Evolutionary conservation across 2,329 filamentous ascomycete genomes (phyloP), one percentile per base, ranked within the genome.

Genomic region (Colletotrichum karsti): DNA sequence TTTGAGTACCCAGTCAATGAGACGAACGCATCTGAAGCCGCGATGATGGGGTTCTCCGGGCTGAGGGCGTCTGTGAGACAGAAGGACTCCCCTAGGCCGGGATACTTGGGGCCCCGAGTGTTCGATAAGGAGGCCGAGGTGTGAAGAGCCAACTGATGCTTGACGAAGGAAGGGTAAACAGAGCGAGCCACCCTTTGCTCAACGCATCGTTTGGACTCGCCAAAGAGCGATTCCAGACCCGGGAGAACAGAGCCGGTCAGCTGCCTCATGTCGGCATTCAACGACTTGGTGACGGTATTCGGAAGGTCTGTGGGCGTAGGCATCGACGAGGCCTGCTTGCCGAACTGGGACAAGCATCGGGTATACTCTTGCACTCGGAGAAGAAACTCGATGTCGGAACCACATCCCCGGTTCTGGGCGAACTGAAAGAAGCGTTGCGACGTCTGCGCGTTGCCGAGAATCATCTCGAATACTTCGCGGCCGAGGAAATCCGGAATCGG

Each of bases 1-100:
- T 84, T 77, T 1, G 75, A 67, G 67, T 86, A 87, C 5, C 86
- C 86, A 1, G 85, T 87, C 5, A 88, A 74, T n/a, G 79, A 76
- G 53, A 85, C 77, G 65, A 88, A 88, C 1, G 84, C 84, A 63
- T 87, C 84, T 0, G 85, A 86, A 3, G 82, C 82, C 63, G 76
- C 84, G 0, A 81, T 69, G 41, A 87, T 83, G 0, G 86, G 84
- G 66, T 87, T 87, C 55, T 87, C 84, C 0, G 81, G 78, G 46
- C 80, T 78, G 5, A 77, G 72, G 0, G 85, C 85, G 71, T 90
- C 84, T 1, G 85, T 88, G 15, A 90, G 73, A 63, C 87, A 88
- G 70, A 90, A 90, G 22, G 87, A 87, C 54, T 87, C 82, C 8
- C 87, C 88, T 0, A 91, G 79, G 0, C 88, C 88, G 3, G 84